These are phyloP conservation scores for Diaporthe humulicola DNA, from an alignment of 2,329 filamentous ascomycete genomes.

Conservation along the genomic window DNA sequence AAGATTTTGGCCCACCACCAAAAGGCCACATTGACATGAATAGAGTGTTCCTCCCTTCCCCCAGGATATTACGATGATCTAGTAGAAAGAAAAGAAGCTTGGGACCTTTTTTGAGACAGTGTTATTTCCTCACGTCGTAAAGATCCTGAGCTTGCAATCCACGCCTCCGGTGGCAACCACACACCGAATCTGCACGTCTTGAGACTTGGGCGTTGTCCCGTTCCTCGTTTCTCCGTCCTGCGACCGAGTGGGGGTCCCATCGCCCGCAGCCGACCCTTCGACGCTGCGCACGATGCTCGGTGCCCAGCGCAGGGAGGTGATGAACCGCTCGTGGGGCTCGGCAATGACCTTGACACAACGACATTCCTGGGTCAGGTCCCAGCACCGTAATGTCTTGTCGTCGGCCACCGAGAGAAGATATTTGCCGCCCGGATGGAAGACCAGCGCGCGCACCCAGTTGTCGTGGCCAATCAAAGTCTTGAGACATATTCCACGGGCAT, in stretches of 20 bases:
- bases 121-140: slow-evolving; percentile 65
- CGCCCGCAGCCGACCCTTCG: slow-evolving; percentile 55
- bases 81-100: slow-evolving; percentile 10
- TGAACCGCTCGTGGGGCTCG: slow-evolving; percentile 85
- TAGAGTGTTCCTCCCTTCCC: background rate
- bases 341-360: slow-evolving; percentile 87
- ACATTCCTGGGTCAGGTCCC: slow-evolving; percentile 91
- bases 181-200: slow-evolving; percentile 79
- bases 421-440: slow-evolving; percentile 93
- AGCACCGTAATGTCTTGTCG: slow-evolving; percentile 92
- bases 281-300: slow-evolving; percentile 73
- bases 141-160: slow-evolving; percentile 83
- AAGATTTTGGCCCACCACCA: background rate
- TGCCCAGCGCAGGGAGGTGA: slow-evolving; percentile 90
- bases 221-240: slow-evolving; percentile 50
- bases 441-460: slow-evolving; percentile 89
- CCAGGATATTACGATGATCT: slow-evolving; percentile 19
- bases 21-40: background rate
- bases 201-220: slow-evolving; percentile 61
- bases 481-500: slow-evolving; percentile 84
- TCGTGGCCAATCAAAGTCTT: slow-evolving; percentile 90
- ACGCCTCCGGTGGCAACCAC: slow-evolving; percentile 92
- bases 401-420: slow-evolving; percentile 89
- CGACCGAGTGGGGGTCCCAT: slow-evolving; percentile 44
- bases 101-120: background rate